A percentile compares a stretch with the other conserved stretches of the same genome.
Conservation (phyloP, 495 filamentous ascomycete species). For the Daldinia concentrica region DNA sequence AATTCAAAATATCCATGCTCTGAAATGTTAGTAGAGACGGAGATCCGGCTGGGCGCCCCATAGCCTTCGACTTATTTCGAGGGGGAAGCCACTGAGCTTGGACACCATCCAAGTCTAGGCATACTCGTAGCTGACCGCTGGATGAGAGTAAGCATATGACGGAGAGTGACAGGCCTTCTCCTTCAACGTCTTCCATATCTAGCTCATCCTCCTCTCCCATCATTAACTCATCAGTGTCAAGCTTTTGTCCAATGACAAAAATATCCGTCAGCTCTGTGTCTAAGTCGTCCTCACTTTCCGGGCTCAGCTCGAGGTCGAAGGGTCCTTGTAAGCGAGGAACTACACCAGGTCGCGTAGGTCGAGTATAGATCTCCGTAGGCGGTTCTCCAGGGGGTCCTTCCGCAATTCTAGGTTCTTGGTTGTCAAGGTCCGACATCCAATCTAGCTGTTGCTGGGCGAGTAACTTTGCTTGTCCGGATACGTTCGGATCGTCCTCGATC, state of each 20-base stretch:
- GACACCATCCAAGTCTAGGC: slow-evolving; percentile 80
- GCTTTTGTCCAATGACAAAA: slow-evolving; percentile 61
- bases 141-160: slow-evolving; percentile 79
- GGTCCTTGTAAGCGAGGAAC: slow-evolving; percentile 87
- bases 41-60: slow-evolving; percentile 43
- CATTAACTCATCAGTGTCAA: slow-evolving; percentile 67
- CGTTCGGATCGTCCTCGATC: slow-evolving; percentile 64
- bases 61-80: slow-evolving; percentile 54
- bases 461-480: slow-evolving; percentile 65
- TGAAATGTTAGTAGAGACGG: slow-evolving; percentile 61
- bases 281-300: slow-evolving; percentile 71
- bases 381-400: slow-evolving; percentile 53
- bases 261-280: slow-evolving; percentile 69
- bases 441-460: slow-evolving; percentile 75
- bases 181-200: slow-evolving; percentile 62
- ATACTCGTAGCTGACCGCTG: slow-evolving; percentile 77
- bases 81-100: slow-evolving; percentile 87
- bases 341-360: slow-evolving; percentile 74
- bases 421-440: slow-evolving; percentile 85
- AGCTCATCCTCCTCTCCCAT: slow-evolving; percentile 67
- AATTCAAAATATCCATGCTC: slow-evolving; percentile 67
- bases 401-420: slow-evolving; percentile 70
- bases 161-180: slow-evolving; percentile 73
- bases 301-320: slow-evolving; percentile 73
- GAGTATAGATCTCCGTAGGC: slow-evolving; percentile 68